Percentiles rank a stretch among this genome's conserved stretches.
Evolutionary conservation across 2,329 filamentous ascomycete species (phyloP).

Genomic region (Calonectria naviculata): DNA sequence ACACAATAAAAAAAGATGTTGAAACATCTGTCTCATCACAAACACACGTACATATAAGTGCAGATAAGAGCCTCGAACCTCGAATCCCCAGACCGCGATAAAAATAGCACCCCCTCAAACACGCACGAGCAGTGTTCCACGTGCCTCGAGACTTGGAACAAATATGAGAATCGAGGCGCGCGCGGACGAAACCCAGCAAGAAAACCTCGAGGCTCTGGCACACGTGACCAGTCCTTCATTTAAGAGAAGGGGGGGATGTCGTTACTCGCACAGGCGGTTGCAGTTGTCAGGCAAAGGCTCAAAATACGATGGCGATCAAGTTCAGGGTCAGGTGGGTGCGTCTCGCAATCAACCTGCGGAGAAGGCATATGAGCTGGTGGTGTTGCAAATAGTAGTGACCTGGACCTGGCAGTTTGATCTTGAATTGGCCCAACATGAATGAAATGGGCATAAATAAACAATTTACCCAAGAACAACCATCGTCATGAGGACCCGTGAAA

Average conservation of each 20-base stretch:
- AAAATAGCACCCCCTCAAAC: background rate
- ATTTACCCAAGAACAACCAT: background rate
- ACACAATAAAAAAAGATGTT: background rate
- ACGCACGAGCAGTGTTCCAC: background rate
- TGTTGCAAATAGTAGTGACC: background rate
- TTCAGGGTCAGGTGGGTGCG: slow-evolving; percentile 1
- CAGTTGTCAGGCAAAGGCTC: background rate
- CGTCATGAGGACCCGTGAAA: background rate
- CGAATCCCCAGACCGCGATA: background rate
- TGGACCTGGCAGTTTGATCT: background rate
- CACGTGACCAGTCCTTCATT: slow-evolving; percentile 1
- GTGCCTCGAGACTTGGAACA: background rate
- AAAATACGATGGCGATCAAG: background rate
- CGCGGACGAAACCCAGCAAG: background rate
- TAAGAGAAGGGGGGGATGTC: background rate
- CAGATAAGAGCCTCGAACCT: background rate
- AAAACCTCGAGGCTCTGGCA: background rate
- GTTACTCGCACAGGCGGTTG: background rate
- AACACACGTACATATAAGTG: background rate
- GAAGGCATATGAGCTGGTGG: background rate
- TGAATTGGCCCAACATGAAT: background rate
- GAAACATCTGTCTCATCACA: background rate
- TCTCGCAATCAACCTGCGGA: background rate
- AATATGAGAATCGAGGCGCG: background rate
- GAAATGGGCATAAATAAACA: background rate